Evolutionary conservation across 371 early-diverging fungal species (phyloP), one percentile per base, ranked within the genome.

Genomic region (Mortierella sp.): DNA sequence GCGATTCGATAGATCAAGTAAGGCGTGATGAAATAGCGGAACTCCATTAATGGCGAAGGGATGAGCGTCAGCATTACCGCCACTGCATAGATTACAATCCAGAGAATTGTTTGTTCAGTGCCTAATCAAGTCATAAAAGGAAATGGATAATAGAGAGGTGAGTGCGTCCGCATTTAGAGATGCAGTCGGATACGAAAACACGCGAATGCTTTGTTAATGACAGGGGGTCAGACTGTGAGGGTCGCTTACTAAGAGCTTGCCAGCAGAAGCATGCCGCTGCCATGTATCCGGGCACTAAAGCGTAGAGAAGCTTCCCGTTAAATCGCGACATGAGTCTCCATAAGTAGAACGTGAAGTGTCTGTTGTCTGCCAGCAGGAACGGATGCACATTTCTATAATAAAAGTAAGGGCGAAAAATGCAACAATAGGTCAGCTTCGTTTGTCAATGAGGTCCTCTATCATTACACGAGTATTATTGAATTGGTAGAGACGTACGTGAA

Each of bases 261-360:
- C 83, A 76, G 67, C 86, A 77, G 24, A 90, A 73, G 79, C 87
- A 89, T 1, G 80, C 83, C 19, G 91, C 82, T 4, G 89, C 37
- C 16, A 92, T 65, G 79, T 98, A 98, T 0, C 70, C 79, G 0
- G 97, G 97, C 0, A 94, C 79, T 4, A 93, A 78, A 1, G 88
- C 68, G 77, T 96, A 97, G 29, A 92, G 88, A 2, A 88, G 74
- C 2, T 70, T 63, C 74, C 87, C 76, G 72, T 94, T 91, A 14
- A 89, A 78, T 0, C 90, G 89, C 69, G 92, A 95, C 1, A 96
- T 66, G 48, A 93, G 88, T 76, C 92, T 94, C 97, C 98, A 98
- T 29, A 99, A 70, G 82, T 99, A 99, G 83, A 99, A 99, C 14
- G 95, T 92, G 66, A 94, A 97, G 88, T 99, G 99, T 45, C 98